phyloP scores from a whole-genome alignment of 352 stramenopile species.

The Pelagophyceae sp. region DNA sequence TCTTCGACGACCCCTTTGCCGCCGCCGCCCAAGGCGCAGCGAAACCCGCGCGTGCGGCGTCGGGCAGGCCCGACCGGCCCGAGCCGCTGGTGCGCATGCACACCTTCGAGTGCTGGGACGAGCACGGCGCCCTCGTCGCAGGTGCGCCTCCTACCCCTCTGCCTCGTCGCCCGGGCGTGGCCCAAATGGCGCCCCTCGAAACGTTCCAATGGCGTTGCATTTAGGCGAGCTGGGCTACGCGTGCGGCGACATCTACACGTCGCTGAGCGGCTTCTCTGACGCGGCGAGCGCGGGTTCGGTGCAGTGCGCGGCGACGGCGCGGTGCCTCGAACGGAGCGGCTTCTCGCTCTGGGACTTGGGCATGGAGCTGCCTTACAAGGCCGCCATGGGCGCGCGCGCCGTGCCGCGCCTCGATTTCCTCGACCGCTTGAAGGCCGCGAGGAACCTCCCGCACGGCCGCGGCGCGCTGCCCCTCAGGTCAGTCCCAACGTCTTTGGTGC shows the following conservation, averaged over 20 bases:
- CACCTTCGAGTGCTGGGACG: slow-evolving; percentile 27
- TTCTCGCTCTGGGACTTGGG: slow-evolving; percentile 29
- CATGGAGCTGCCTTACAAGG: slow-evolving; percentile 32
- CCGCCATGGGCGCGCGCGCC: slow-evolving; percentile 16
- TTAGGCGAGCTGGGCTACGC: slow-evolving; percentile 30
- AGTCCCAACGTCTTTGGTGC: no score
- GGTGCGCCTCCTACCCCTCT: no score
- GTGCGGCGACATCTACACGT: slow-evolving; percentile 26
- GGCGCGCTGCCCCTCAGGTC: no score
- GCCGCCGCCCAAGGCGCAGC: not conserved
- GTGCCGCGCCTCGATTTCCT: slow-evolving; percentile 26
- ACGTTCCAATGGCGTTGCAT: no score
- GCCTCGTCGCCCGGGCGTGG: no score
- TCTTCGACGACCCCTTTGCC: slow-evolving; percentile 1
- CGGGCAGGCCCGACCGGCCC: not conserved
- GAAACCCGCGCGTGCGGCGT: no score
- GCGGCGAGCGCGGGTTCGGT: slow-evolving; percentile 22
- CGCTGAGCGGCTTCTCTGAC: slow-evolving; percentile 26
- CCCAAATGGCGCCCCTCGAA: no score
- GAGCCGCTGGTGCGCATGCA: slow-evolving; percentile 20
- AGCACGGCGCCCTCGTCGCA: slow-evolving; percentile 23
- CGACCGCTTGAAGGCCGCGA: not conserved
- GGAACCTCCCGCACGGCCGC: no score
- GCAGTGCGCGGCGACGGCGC: slow-evolving; percentile 25
- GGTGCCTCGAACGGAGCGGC: slow-evolving; percentile 6